Base-by-base conservation (phyloP, 192 early-diverging fungal genomes). In the Mortierella hygrophila region DNA sequence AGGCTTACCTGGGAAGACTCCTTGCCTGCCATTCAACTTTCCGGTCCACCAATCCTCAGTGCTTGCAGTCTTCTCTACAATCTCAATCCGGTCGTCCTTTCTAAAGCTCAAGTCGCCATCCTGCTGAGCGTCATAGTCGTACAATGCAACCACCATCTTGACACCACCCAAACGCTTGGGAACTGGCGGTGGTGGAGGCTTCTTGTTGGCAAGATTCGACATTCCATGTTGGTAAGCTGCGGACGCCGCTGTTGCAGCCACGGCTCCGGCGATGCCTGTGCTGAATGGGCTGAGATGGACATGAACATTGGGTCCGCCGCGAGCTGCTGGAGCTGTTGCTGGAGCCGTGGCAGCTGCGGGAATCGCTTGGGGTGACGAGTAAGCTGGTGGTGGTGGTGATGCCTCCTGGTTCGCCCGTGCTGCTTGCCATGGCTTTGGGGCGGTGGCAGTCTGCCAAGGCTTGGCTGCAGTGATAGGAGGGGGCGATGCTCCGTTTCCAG, bases 21-120 rank as follows among this genome's bases (percentile, higher is more conserved):
- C 95, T 15, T 80, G 77, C 20, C 74, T 70, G 21, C 93, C 94
- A 74, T 92, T 89, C 29, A 94, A 82, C 23, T 85, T 89, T 21
- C 96, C 96, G 6, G 94, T 96, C 96, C 96, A 97, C 96, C 96
- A 97, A 75, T 96, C 95, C 71, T 97, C 91, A 8, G 85, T 81
- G 75, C 90, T 91, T 23, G 63, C 80, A 6, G 94, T 94, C 63
- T 91, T 88, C 72, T 94, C 89, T 41, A 96, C 41, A 7, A 97
- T 80, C 85, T 96, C 92, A 68, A 97, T 95, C 9, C 85, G 83
- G 76, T 97, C 95, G 80, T 93, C 94, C 77, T 93, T 93, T 32
- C 80, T 84, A 80, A 97, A 96, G 21, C 88, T 84, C 82, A 97
- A 79, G 74, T 97, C 96, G 20, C 94, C 94, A 0, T 91, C 90